Evolutionary conservation across 805 yeast genomes (phyloP), one percentile per base, ranked within the genome.

Genomic region (Lipomyces yamanashiensis): DNA sequence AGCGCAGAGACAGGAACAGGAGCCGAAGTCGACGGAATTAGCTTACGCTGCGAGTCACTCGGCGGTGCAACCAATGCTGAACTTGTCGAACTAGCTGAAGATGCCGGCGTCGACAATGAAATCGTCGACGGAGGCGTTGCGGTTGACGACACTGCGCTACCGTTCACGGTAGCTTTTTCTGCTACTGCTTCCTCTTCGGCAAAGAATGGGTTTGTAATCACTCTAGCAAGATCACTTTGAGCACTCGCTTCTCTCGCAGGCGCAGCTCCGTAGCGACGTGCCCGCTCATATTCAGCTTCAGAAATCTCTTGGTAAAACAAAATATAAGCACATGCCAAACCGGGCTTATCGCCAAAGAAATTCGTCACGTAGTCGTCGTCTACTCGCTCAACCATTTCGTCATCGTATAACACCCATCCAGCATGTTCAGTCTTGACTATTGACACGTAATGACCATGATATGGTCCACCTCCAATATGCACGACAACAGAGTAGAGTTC

Each of bases 391-490:
- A 95, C 97, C 6, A 95, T 87, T 75, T 95, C 99, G 75, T 95
- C 99, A 74, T 95, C 99, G 76, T 89, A 95, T 61, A 95, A 77
- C 40, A 95, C 77, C 99, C 99, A 95, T 0, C 97, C 92, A 45
- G 85, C 84, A 28, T 83, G 81, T 61, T 84, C 86, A 9, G 92
- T 87, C 73, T 91, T 92, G 63, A 95, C 88, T 7, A 96, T 79
- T 0, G 96, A 84, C 9, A 95, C 93, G 74, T 95, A 95, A 75
- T 95, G 99, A 0, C 99, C 99, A 76, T 92, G 98, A 78, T 92
- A 92, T 0, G 98, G 98, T 0, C 99, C 98, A 2, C 97, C 96
- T 7, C 99, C 99, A 70, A 95, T 86, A 73, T 95, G 99, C 8
- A 95, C 92, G n/a, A 95, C 96, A 48, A 93, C 87, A 0, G 92